Base-by-base conservation (phyloP, 306 rosid species). In the Ammopiptanthus mongolicus region DNA sequence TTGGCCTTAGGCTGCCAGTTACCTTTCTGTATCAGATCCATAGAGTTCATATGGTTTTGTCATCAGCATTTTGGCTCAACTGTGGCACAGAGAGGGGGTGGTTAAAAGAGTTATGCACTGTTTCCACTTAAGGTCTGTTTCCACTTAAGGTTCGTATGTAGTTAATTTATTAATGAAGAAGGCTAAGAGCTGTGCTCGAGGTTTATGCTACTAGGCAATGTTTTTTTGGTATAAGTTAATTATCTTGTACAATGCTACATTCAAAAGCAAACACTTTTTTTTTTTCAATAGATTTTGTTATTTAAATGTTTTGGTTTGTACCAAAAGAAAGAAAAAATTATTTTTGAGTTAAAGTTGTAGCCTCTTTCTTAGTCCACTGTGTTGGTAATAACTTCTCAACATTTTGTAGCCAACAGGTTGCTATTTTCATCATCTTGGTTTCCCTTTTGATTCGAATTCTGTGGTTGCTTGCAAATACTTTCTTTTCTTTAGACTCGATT, bases 121-220 rank as follows among this genome's bases (percentile, higher is more conserved):
- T 19, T 19, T 39, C 60, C 71, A 22, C 82, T 25, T 52, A 18
- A 39, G 67, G 63, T 78, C 37, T 10, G 41, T 19, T 19, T 39
- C 60, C 71, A 22, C 82, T 25, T 52, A 18, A 39, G 67, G 63
- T 81, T 58, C 56, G 28, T 41, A 64, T 73, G 67, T 80, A 55
- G 74, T 71, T 69, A 71, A 75, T 63, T 74, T 81, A 73, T 67
- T 2, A 33, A 53, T 19, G 62, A 78, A 81, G 85, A 57, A 65
- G 82, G 58, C 72, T 17, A 55, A 31, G 18, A 65, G 65, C 63
- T 53, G 51, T 81, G 82, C 46, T 70, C 69, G 29, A 66, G 75
- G 69, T 81, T 74, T 76, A 52, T 69, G 68, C 50, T 63, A 29
- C 55, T 70, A 44, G 77, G 66, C 80, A 25, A 61, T n/a, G n/a